Evolutionary conservation across 352 stramenopile genomes (phyloP).

Genomic region (Globisporangium nodosum): DNA sequence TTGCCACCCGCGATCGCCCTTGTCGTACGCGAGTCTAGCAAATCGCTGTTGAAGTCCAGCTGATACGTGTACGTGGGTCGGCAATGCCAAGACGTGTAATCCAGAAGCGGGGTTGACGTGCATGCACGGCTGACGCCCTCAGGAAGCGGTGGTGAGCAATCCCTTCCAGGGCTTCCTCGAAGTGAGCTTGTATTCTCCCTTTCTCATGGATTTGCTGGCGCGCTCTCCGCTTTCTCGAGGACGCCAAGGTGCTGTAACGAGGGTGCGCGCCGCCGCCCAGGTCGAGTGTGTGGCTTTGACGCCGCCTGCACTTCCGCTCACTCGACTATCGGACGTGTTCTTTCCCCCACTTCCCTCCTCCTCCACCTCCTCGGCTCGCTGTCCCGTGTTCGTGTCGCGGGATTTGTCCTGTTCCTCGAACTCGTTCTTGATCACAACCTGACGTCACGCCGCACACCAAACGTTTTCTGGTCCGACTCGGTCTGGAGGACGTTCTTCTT

Average conservation of each 20-base stretch:
- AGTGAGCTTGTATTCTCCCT: too few species aligned
- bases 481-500: constrained; percentile 1
- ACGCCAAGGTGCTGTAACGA: not conserved
- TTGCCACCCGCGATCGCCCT: not conserved
- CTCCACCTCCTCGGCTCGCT: not conserved
- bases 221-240: not conserved
- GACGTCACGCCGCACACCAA: not conserved
- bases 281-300: not conserved
- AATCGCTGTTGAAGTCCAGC: not conserved
- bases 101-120: too few species aligned
- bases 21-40: not conserved
- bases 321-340: too few species aligned
- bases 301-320: too few species aligned
- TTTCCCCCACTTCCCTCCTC: not conserved
- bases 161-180: not conserved
- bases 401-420: not conserved
- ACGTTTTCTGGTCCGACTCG: not conserved
- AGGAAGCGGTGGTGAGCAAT: not conserved
- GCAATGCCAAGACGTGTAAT: too few species aligned
- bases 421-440: not conserved
- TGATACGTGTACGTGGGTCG: not conserved
- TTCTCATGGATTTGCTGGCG: not conserved
- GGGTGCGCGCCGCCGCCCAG: too few species aligned
- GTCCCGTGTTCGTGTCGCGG: not conserved
- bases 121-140: not conserved